Evolutionary conservation across 768 basidiomycete genomes (phyloP), one percentile per base, ranked within the genome.

Genomic region (Clavulina sp.): DNA sequence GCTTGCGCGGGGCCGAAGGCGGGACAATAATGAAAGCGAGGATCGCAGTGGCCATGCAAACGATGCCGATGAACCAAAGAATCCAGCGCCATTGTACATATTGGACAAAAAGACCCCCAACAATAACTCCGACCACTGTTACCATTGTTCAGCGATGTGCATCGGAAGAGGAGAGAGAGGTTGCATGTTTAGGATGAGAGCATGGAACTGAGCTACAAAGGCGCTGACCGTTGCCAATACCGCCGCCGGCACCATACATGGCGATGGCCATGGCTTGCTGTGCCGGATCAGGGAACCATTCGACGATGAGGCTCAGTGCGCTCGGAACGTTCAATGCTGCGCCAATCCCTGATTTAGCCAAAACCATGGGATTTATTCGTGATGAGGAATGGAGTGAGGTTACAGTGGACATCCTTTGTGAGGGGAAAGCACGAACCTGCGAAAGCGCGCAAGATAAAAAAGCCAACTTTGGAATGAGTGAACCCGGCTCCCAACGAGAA

Each of bases 241-340:
- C 71, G 21, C 71, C 73, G 46, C 67, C 64, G 13, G 70, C 67
- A 49, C 71, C 72, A 53, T 75, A 70, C 0, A 71, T 54, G 5
- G 65, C 66, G 19, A 78, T 66, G 5, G 73, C 76, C 24, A 64
- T 65, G 41, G 73, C 67, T 56, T 77, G 74, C 41, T 68, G 64
- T 4, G 54, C 56, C 4, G 69, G 69, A 9, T 72, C 68, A 0
- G 74, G 70, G 60, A 71, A 77, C 56, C 73, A 62, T 41, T 68
- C 66, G 4, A 76, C 71, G 23, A 76, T 66, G 31, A 78, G 64
- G 34, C 68, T 62, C n/a, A 72, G 61, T 4, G 74, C 70, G 2
- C 73, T 71, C 2, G 75, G 75, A 33, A 75, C 67, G 5, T 71
- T 72, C 64, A 75, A 60, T 1, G 73, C 66, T 19, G 71, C 74